Conservation (phyloP, 2,329 filamentous ascomycete species). For the Basipetospora chlamydospora region DNA sequence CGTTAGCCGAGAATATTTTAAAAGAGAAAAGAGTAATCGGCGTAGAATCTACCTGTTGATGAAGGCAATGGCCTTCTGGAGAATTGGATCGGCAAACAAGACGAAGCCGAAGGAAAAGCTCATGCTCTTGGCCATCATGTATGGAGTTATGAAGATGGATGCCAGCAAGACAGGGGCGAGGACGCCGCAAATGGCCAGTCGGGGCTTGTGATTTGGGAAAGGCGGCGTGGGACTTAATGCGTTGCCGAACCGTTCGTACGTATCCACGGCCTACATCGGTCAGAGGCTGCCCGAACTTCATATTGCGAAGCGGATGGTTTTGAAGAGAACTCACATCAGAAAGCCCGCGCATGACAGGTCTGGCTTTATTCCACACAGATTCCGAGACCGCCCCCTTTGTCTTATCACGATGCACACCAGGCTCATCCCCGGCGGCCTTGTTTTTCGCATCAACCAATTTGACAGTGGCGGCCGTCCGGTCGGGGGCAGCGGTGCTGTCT, state of each 20-base stretch:
- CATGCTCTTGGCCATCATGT: slow-evolving; percentile 48
- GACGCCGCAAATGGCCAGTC: slow-evolving; percentile 37
- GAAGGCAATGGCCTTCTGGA: slow-evolving; percentile 41
- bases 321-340: slow-evolving; percentile 23
- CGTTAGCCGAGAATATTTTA: slow-evolving; percentile 10
- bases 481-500: slow-evolving; percentile 38
- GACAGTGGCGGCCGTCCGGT: slow-evolving; percentile 22
- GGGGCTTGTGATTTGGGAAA: slow-evolving; percentile 38
- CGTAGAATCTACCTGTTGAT: slow-evolving; percentile 32
- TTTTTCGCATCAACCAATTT: slow-evolving; percentile 25
- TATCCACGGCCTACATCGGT: slow-evolving; percentile 27
- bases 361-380: slow-evolving; percentile 62
- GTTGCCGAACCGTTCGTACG: slow-evolving; percentile 35
- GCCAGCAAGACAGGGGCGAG: slow-evolving; percentile 35
- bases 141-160: slow-evolving; percentile 39
- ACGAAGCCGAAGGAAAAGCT: slow-evolving; percentile 56
- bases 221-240: slow-evolving; percentile 49
- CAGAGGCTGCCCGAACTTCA: too few species aligned
- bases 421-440: slow-evolving; percentile 29
- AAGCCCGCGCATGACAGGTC: slow-evolving; percentile 51
- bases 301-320: too few species aligned
- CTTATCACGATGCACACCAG: slow-evolving; percentile 47
- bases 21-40: neutral
- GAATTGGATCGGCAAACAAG: slow-evolving; percentile 69
- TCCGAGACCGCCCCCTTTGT: slow-evolving; percentile 66